phyloP scores from a whole-genome alignment of 768 basidiomycete species.

The Serendipita sp. region DNA sequence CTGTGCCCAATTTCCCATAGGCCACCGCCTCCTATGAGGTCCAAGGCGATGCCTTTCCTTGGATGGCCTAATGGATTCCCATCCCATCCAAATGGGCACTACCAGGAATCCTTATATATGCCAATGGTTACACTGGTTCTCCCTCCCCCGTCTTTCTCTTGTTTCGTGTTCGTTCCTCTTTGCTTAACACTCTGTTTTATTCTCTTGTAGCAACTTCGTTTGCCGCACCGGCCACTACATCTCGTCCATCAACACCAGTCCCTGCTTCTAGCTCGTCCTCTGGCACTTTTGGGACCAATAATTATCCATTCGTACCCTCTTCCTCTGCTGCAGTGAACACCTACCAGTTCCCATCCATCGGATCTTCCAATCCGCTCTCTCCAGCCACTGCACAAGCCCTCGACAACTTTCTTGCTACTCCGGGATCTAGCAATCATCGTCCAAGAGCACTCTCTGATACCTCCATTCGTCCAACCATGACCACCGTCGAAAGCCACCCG shows the following conservation, averaged over 20 bases:
- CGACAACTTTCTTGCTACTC: not conserved
- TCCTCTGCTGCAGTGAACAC: not conserved
- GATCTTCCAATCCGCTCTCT: not conserved
- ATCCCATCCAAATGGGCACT: not conserved
- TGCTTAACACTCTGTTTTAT: not conserved
- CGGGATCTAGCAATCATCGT: not conserved
- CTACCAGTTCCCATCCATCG: not conserved
- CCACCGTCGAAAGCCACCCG: not conserved
- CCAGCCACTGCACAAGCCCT: not conserved
- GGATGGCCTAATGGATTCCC: too few relatives aligned
- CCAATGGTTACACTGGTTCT: not conserved
- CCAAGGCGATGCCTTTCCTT: not conserved
- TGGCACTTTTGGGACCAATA: not conserved
- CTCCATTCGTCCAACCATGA: not conserved
- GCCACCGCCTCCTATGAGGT: not conserved
- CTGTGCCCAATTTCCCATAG: not conserved
- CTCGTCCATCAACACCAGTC: not conserved
- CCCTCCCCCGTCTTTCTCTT: not conserved
- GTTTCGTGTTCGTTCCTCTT: not conserved
- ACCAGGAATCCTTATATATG: not conserved
- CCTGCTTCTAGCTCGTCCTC: not conserved
- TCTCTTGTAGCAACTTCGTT: not conserved
- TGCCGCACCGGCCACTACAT: not conserved
- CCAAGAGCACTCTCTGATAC: slow-evolving; percentile 6
- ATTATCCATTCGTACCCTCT: not conserved